Evolutionary conservation across 495 filamentous ascomycete species (phyloP).

Genomic region (Neurospora sp.): DNA sequence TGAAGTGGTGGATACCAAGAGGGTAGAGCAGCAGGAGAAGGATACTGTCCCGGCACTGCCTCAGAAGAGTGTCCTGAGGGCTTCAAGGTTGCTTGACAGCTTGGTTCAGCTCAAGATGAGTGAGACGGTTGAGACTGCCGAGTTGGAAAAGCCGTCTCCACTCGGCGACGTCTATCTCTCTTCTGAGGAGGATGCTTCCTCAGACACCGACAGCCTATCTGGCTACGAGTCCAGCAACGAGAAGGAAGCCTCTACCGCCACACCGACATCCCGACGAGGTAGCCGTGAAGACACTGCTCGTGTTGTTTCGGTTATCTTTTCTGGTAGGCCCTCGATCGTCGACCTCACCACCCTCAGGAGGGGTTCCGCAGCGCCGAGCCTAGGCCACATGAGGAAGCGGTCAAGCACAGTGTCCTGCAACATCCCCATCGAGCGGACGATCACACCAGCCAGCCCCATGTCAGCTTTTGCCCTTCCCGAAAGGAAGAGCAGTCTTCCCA

Average conservation of each 20-base stretch:
- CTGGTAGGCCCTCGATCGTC: conserved; percentile 37
- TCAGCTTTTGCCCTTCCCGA: conserved; percentile 12
- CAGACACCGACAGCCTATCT: conserved; percentile 40
- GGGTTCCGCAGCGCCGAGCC: conserved; percentile 29
- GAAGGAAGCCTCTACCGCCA: conserved; percentile 4
- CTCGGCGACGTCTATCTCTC: conserved; percentile 41
- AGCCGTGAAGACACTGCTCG: conserved; percentile 39
- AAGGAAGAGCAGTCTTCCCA: conserved; percentile 24
- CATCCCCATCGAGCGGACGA: conserved; percentile 13
- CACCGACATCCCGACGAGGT: conserved; percentile 22
- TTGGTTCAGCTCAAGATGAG: conserved; percentile 25
- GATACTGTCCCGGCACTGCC: conserved; percentile 15
- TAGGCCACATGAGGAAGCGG: conserved; percentile 11
- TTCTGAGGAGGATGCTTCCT: conserved; percentile 42
- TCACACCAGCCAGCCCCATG: conserved; percentile 23
- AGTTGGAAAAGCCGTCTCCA: conserved; percentile 19
- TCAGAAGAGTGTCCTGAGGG: conserved; percentile 32
- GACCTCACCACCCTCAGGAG: conserved; percentile 27
- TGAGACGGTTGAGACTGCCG: conserved; percentile 21
- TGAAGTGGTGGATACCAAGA: conserved; percentile 14
- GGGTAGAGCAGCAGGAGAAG: neutral
- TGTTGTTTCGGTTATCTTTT: conserved; percentile 38
- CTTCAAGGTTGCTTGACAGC: conserved; percentile 31
- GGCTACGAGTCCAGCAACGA: conserved; percentile 35
- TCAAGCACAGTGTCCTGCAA: conserved; percentile 17